Evolutionary conservation across 129 eudicot species (phyloP), one percentile per base, ranked within the genome.

Genomic region (Silybum marianum): DNA sequence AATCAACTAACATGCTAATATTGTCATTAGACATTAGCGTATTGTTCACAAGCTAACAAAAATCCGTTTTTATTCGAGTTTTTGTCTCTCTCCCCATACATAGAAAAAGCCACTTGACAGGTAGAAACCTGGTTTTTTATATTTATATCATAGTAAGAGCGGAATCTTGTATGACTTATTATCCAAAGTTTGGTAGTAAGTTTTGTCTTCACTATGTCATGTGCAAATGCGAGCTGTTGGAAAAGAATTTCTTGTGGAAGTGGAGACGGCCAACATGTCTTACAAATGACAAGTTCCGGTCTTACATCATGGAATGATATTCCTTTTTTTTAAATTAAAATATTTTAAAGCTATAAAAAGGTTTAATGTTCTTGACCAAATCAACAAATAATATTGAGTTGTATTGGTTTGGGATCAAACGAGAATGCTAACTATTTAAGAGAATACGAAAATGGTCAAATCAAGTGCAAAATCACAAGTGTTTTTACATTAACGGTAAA

Each of bases 81-180:
- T 68, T 69, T 76, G 46, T 38, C 77, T 69, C 42, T 63, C 71
- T 82, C 1, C 9, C 3, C 58, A 26, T 74, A 19, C 69, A 28
- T 71, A 34, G 79, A 38, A 54, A 76, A 70, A 77, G 65, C 25
- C 42, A 79, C 28, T 46, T 12, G 32, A 12, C 14, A 69, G n/a
- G 4, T 26, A 12, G 19, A 63, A 65, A 40, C 42, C 58, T 58
- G 34, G 44, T 25, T 82, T 58, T 70, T 76, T 25, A 70, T 58
- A 74, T 38, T 77, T 83, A 78, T 77, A 72, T 28, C 42, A 6
- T 77, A 77, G 22, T 65, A 34, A 11, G 21, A 62, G 25, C 9
- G 0, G 86, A 58, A 83, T 77, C 51, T 76, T 82, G 7, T 51
- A 76, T 76, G 51, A 62, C 28, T 54, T 76, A 69, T 69, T 68